Evolutionary conservation across 768 basidiomycete species (phyloP), one percentile per base, ranked within the genome.

Genomic region (Tubosaeta sp.): DNA sequence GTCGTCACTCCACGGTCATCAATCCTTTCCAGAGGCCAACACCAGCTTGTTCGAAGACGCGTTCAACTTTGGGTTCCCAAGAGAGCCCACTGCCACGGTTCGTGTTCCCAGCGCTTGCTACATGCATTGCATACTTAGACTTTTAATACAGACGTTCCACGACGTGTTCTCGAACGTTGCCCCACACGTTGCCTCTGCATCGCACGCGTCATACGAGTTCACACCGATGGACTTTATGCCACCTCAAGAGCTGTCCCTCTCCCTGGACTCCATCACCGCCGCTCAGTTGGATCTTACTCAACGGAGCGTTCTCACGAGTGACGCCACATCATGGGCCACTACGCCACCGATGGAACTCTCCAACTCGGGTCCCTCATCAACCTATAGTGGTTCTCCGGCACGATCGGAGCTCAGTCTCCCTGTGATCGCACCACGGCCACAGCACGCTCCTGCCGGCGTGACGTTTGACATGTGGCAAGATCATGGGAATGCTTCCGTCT

Each of bases 1-100:
- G 9, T 47, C 58, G 22, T 57, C 61, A 0, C 64, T 77, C n/a
- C 73, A 73, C 43, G 69, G 69, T 1, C 79, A 81, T 51, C 61
- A 70, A 39, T 74, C 77, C 7, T 72, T 81, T 2, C 81, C 81
- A 0, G 80, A 77, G 19, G 69, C 72, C 10, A 68, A 79, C 51
- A 71, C 74, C 0, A 73, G 71, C 32, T 63, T 82, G 32, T 82
- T 80, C 61, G 73, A 82, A 14, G 61, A 67, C 1, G 63, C 67
- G 2, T 81, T 73, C 35, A 57, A 56, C 51, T 70, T 67, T 62
- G 60, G 53, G 4, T 66, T 64, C 51, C 56, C 57, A 9, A 42
- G 38, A 18, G 62, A 59, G 18, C 25, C 35, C 25, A 6, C 43
- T 18, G 30, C 53, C 7, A 59, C 48, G 44, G 68, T 66, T 19